Evolutionary conservation across 2,329 filamentous ascomycete species (phyloP), one percentile per base, ranked within the genome.

Genomic region (Diaporthe citrichinensis): DNA sequence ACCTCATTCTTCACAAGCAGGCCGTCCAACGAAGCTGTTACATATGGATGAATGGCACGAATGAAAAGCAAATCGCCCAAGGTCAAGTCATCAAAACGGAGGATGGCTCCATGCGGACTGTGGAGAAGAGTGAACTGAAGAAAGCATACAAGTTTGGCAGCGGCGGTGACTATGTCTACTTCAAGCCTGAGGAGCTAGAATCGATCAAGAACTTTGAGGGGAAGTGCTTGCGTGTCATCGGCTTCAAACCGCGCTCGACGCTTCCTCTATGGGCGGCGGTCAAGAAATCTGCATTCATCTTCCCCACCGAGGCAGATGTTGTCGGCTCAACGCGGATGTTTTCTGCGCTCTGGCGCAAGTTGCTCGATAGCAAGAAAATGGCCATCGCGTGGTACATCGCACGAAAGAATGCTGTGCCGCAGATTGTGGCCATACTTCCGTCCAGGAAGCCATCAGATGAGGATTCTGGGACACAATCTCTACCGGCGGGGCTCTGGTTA

Each of bases 131-230:
- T 4, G 95, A 98, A 80, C 90, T 97, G 28, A 94, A 94, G 76
- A 98, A 97, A 84, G 97, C 96, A 0, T 99, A 97, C 87, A 98
- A 97, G 80, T 98, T 98, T 81, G 97, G 97, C 23, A 96, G 95
- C 49, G 97, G 96, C 17, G 96, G 95, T 53, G 95, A 98, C 78
- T 95, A 95, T 65, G 91, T 99, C 62, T 90, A 93, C 67, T 99
- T 99, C 82, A 92, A 92, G 0, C 90, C 92, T 0, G 95, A 98
- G 46, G 96, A 99, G 82, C 92, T 96, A 76, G 93, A 93, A 75
- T 86, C 90, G 28, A 88, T 99, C 75, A 92, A 93, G 77, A 87
- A 94, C 78, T 98, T 98, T 80, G 96, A 96, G 3, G 89, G 44
- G 0, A 94, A 95, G 0, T 88, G 94, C 17, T 94, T 99, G 74